These are phyloP conservation scores for Mycosphaerella sp. DNA, from an alignment of 2,329 filamentous ascomycete species.

Conservation along the genomic window DNA sequence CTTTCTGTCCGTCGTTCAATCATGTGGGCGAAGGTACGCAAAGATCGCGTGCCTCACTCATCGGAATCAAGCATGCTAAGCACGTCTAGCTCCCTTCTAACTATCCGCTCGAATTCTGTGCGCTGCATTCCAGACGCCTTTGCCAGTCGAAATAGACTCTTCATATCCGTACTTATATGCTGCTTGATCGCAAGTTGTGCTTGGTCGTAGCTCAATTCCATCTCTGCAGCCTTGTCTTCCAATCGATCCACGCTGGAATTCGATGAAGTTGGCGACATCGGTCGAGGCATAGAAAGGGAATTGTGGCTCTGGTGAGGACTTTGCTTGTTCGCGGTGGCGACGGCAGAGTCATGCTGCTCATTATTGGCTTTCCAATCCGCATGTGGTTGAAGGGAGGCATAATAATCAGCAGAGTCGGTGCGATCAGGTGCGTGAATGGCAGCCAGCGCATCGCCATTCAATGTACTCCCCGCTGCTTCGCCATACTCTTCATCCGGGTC, in stretches of 20 bases:
- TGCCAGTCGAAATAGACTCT: slow-evolving; percentile 67
- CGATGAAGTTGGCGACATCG: slow-evolving; percentile 41
- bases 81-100: slow-evolving; percentile 65
- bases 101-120: slow-evolving; percentile 66
- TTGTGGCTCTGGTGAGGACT: slow-evolving; percentile 14
- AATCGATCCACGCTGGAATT: slow-evolving; percentile 49
- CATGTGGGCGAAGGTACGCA: background rate
- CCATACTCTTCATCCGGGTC: slow-evolving; percentile 65
- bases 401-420: slow-evolving; percentile 15
- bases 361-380: slow-evolving; percentile 14
- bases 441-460: slow-evolving; percentile 48
- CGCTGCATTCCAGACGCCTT: slow-evolving; percentile 64
- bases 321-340: slow-evolving; percentile 13
- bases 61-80: slow-evolving; percentile 61
- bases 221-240: slow-evolving; percentile 40
- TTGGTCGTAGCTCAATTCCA: slow-evolving; percentile 41
- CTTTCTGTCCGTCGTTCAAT: background rate
- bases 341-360: slow-evolving; percentile 10
- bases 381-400: slow-evolving; percentile 19
- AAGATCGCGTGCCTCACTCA: slow-evolving; percentile 24
- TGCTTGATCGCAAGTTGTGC: slow-evolving; percentile 69
- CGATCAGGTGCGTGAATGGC: slow-evolving; percentile 3
- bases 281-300: slow-evolving; percentile 42
- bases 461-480: slow-evolving; percentile 44
- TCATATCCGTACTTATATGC: slow-evolving; percentile 69